A percentile compares a stretch with the other conserved stretches of the same genome.
Conservation (phyloP, 2,329 filamentous ascomycete species). For the Ceratocystis albifundus region DNA sequence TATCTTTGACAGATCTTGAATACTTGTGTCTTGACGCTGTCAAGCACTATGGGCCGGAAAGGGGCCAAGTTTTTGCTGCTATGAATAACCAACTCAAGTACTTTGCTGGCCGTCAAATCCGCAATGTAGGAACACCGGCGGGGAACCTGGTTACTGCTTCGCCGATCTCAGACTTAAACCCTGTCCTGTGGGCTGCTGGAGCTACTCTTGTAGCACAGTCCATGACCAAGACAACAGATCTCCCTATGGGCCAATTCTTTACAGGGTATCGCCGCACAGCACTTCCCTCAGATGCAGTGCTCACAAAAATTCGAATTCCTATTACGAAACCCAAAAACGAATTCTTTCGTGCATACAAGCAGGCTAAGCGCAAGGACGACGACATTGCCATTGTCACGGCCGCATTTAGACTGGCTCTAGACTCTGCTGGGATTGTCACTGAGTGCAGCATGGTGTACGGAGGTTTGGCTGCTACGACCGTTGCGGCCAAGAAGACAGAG, state of each 20-base stretch:
- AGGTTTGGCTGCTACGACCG: conserved; percentile 85
- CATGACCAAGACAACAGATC: conserved; percentile 58
- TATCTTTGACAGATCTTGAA: conserved; percentile 84
- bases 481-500: conserved; percentile 70
- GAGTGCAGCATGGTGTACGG: conserved; percentile 78
- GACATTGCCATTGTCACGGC: conserved; percentile 96
- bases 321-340: conserved; percentile 63
- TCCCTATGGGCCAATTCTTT: conserved; percentile 91
- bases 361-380: conserved; percentile 93
- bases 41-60: conserved; percentile 58
- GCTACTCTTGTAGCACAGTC: conserved; percentile 73
- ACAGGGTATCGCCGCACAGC: conserved; percentile 81
- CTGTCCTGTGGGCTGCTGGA: conserved; percentile 79
- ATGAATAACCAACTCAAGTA: conserved; percentile 90
- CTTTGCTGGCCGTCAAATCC: conserved; percentile 89
- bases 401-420: conserved; percentile 63
- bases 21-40: conserved; percentile 69
- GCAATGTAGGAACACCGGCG: conserved; percentile 93
- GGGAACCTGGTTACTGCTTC: conserved; percentile 91
- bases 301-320: conserved; percentile 78
- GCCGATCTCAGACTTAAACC: conserved; percentile 92
- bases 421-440: conserved; percentile 56
- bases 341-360: conserved; percentile 83
- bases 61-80: conserved; percentile 72
- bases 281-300: conserved; percentile 67